Conservation (phyloP, 2,329 filamentous ascomycete species). For the Aspergillus niger region DNA sequence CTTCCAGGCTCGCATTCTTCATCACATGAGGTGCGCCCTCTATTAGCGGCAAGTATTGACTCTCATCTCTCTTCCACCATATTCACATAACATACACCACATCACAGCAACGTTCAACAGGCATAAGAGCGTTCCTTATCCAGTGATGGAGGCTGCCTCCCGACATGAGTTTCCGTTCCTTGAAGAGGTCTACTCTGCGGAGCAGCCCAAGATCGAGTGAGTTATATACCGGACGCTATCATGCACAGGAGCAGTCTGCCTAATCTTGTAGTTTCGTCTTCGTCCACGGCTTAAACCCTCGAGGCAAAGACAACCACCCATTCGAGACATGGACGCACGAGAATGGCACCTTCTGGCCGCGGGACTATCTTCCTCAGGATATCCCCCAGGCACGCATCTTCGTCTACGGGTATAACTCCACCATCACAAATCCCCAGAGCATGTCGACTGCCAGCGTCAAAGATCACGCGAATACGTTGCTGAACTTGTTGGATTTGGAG, state of each 20-base stretch:
- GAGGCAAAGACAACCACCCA: constrained; percentile 33
- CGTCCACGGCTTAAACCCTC: constrained; percentile 36
- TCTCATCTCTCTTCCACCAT: background rate
- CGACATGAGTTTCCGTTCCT: constrained; percentile 35
- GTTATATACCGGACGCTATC: background rate
- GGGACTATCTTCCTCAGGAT: constrained; percentile 29
- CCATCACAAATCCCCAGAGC: constrained; percentile 31
- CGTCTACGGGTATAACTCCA: constrained; percentile 38
- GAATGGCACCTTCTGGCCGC: constrained; percentile 30
- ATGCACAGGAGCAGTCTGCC: background rate
- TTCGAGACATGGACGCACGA: constrained; percentile 37
- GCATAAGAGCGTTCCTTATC: background rate
- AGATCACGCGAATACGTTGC: constrained; percentile 37
- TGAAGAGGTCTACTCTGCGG: constrained; percentile 31
- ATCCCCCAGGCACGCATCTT: constrained; percentile 34
- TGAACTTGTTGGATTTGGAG: constrained; percentile 37
- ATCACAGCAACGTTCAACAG: background rate
- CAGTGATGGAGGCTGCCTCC: constrained; percentile 13
- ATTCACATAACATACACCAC: background rate
- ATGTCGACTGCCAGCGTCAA: constrained; percentile 39
- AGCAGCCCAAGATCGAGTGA: constrained; percentile 32
- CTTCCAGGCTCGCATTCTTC: background rate
- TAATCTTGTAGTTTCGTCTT: constrained; percentile 29
- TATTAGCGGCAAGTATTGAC: background rate
- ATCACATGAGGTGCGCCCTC: background rate